Base-by-base conservation (phyloP, 768 basidiomycete genomes). In the Hericium coralloides region DNA sequence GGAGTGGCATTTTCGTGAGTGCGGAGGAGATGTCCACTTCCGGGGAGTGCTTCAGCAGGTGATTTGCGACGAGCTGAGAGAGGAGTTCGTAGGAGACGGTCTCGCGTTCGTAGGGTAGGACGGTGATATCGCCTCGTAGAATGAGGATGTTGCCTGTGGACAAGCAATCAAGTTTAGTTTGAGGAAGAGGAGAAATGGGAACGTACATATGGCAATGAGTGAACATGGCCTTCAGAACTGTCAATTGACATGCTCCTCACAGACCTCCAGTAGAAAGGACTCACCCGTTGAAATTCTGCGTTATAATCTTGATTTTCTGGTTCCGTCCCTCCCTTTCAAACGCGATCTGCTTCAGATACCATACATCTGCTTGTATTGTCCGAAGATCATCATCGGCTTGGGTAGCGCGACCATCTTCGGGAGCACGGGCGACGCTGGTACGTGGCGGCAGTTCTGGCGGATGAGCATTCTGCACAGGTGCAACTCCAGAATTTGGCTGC, bases 21-120 rank as follows among this genome's bases (percentile, higher is more conserved):
- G 88, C 89, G 14, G 84, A 81, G 12, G 83, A 83, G 20, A 88
- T 79, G 58, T 86, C 84, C 25, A 83, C 76, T 58, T 79, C 77
- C 20, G 79, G 78, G 55, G 79, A 79, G 58, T 72, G 75, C 4
- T 67, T 72, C 41, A 95, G 74, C 52, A 97, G 81, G 66, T 89
- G 87, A 63, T 92, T 91, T 37, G 83, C 94, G 20, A 97, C 79
- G 52, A 93, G 77, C 61, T 88, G 83, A 4, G 92, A 84, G 20
- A 97, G 81, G 58, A 87, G 84, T 58, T 90, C 87, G 70, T 95
- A 97, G 15, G 89, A 87, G 22, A 91, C 92, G 18, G 79, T 82
- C 36, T 70, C 75, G 25, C 89, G 85, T 50, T 80, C 75, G 20
- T 67, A 74, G 0, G 91, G 89, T 37, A 78, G 76, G 59, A 97